Percentiles rank a stretch among this genome's conserved stretches.
phyloP scores from a whole-genome alignment of 2,329 filamentous ascomycete species.

The Trichoderma sp. region DNA sequence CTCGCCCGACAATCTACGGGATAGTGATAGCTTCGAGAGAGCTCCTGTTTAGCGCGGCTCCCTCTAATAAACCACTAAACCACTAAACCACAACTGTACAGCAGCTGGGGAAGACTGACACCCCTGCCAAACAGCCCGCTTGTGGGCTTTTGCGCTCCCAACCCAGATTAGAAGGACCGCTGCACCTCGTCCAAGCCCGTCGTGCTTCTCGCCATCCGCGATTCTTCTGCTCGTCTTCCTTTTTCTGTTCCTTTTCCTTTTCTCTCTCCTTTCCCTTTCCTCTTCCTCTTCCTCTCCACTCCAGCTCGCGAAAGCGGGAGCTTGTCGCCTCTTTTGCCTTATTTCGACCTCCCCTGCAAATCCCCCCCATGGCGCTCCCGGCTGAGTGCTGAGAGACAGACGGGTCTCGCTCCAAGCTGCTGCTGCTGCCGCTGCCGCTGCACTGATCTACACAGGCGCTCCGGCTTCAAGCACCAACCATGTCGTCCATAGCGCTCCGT shows the following conservation, averaged over 20 bases:
- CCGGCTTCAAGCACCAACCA: slow-evolving; percentile 21
- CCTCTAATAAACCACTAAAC: background rate
- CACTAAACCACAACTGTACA: background rate
- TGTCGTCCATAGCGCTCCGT: slow-evolving; percentile 39
- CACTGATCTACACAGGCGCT: background rate
- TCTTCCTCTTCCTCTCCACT: slow-evolving; percentile 7
- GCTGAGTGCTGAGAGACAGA: slow-evolving; percentile 8
- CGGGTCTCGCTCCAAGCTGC: slow-evolving; percentile 17
- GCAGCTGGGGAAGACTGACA: background rate
- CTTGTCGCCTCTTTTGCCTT: slow-evolving; percentile 5
- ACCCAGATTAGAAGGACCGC: background rate
- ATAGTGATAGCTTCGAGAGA: background rate
- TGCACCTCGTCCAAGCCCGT: background rate
- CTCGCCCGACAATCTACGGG: background rate
- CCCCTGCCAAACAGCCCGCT: background rate
- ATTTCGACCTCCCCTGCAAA: background rate
- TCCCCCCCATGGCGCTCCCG: slow-evolving; percentile 15
- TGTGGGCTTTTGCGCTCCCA: background rate
- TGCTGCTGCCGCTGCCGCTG: background rate
- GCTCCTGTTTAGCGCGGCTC: background rate
- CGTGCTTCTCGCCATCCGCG: background rate
- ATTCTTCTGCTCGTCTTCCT: background rate
- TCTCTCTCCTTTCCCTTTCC: background rate
- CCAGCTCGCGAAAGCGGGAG: slow-evolving; percentile 14
- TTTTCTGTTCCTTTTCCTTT: background rate